These are phyloP conservation scores for Purpureocillium lavendulum DNA, from an alignment of 2,329 filamentous ascomycete genomes.

Conservation along the genomic window DNA sequence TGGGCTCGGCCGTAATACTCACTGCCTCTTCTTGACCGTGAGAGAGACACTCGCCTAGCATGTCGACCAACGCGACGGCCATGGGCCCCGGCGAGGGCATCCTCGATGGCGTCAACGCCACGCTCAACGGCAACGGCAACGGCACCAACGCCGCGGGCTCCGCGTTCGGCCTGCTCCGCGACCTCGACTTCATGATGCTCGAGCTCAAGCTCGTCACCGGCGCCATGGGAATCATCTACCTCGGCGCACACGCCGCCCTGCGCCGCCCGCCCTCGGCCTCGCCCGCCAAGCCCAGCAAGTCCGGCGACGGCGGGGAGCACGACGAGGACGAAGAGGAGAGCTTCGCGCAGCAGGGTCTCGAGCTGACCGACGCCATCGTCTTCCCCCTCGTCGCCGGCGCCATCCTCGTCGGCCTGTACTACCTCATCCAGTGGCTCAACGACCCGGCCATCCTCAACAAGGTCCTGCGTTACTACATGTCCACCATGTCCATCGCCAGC, in stretches of 20 bases:
- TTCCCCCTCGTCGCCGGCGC: constrained; percentile 72
- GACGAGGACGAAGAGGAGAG: constrained; percentile 38
- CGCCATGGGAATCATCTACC: constrained; percentile 74
- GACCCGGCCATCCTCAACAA: constrained; percentile 76
- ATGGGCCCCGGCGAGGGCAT: constrained; percentile 8
- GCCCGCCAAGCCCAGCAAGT: constrained; percentile 39
- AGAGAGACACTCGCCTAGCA: too few relatives aligned
- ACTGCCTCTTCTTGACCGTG: too few relatives aligned
- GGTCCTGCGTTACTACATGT: constrained; percentile 77
- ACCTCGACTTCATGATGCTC: constrained; percentile 34
- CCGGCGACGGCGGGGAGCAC: constrained; percentile 25
- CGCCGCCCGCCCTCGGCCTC: constrained; percentile 74
- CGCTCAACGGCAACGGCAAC: constrained; percentile 14
- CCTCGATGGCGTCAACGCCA: constrained; percentile 21
- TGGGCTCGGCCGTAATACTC: too few relatives aligned
- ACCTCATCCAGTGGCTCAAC: constrained; percentile 80
- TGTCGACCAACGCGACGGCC: constrained; percentile 12
- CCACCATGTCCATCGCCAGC: constrained; percentile 68
- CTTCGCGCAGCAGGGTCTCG: constrained; percentile 39
- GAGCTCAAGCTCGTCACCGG: constrained; percentile 47
- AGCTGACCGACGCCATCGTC: constrained; percentile 70
- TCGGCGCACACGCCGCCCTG: constrained; percentile 78
- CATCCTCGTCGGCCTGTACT: constrained; percentile 70
- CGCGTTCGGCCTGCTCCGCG: constrained; percentile 20
- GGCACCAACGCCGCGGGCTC: constrained; percentile 13